Evolutionary conservation across 2,329 filamentous ascomycete genomes (phyloP).

Genomic region (Lasiodiplodia citricola): DNA sequence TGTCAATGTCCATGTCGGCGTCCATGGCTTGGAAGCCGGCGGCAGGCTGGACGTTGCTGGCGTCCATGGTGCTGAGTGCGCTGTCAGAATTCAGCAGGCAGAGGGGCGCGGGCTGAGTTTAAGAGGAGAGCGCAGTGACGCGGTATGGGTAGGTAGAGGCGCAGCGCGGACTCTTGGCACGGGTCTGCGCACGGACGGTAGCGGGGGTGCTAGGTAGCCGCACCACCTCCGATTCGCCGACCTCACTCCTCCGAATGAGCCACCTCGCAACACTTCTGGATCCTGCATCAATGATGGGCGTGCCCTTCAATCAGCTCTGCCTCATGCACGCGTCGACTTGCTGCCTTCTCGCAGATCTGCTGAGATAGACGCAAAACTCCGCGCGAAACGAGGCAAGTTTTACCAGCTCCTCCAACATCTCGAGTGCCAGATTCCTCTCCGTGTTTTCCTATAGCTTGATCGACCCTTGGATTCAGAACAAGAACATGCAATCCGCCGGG

Average conservation of each 20-base stretch:
- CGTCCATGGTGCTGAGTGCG: constrained; percentile 13
- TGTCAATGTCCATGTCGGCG: constrained; percentile 38
- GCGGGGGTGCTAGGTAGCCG: constrained; percentile 6
- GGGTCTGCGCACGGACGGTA: background rate
- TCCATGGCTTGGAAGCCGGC: constrained; percentile 7
- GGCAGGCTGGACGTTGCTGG: constrained; percentile 21
- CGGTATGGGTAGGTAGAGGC: constrained; percentile 1
- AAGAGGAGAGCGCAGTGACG: constrained; percentile 3
- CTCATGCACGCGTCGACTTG: constrained; percentile 9
- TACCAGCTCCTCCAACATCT: constrained; percentile 15
- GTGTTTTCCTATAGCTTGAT: constrained; percentile 19
- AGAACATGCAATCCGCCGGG: background rate
- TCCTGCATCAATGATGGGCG: constrained; percentile 1
- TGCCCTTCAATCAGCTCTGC: background rate
- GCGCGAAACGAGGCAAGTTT: constrained; percentile 15
- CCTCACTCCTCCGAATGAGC: background rate
- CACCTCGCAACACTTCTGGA: background rate
- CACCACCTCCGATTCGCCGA: constrained; percentile 9
- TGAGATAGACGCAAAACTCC: background rate
- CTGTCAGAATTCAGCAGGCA: background rate
- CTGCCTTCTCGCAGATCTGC: background rate
- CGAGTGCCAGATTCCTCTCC: constrained; percentile 16
- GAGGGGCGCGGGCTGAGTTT: constrained; percentile 8
- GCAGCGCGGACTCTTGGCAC: constrained; percentile 11
- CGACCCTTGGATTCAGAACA: background rate